Percentiles rank a stretch among this genome's conserved stretches.
Evolutionary conservation across 1,139 yeast genomes (phyloP).

Genomic region (Arxiozyma bovina): DNA sequence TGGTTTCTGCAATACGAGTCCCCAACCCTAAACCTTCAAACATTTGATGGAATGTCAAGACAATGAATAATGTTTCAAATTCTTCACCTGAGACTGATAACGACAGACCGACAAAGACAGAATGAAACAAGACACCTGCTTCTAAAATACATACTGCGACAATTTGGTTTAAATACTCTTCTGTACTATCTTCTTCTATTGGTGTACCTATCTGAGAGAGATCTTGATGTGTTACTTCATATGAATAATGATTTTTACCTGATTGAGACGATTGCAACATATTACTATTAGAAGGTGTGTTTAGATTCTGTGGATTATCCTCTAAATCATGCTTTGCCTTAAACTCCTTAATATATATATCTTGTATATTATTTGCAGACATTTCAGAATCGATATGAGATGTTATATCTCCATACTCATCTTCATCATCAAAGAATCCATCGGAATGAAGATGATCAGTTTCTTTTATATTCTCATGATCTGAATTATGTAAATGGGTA

Average conservation of each 20-base stretch:
- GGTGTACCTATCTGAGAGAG: conserved; percentile 33
- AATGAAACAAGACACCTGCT: conserved; percentile 75
- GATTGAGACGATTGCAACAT: conserved; percentile 15
- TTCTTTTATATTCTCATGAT: neutral
- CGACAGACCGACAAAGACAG: conserved; percentile 69
- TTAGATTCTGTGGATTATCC: neutral
- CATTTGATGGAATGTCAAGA: conserved; percentile 80
- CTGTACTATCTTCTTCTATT: conserved; percentile 8
- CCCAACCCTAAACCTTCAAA: conserved; percentile 93
- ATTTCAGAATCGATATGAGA: neutral
- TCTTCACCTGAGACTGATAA: conserved; percentile 71
- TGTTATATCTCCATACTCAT: neutral
- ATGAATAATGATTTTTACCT: conserved; percentile 38
- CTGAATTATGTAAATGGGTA: neutral
- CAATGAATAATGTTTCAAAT: conserved; percentile 67
- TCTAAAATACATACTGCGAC: conserved; percentile 57
- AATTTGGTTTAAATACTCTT: conserved; percentile 33
- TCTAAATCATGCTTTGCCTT: neutral
- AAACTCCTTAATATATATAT: neutral
- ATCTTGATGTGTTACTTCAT: conserved; percentile 47
- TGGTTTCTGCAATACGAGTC: conserved; percentile 65
- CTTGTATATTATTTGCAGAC: neutral
- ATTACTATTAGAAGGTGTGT: neutral
- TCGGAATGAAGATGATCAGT: conserved; percentile 1
- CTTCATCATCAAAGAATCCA: neutral